Conservation (phyloP, 139 green algal genomes). For the Monoraphidium neglectum region DNA sequence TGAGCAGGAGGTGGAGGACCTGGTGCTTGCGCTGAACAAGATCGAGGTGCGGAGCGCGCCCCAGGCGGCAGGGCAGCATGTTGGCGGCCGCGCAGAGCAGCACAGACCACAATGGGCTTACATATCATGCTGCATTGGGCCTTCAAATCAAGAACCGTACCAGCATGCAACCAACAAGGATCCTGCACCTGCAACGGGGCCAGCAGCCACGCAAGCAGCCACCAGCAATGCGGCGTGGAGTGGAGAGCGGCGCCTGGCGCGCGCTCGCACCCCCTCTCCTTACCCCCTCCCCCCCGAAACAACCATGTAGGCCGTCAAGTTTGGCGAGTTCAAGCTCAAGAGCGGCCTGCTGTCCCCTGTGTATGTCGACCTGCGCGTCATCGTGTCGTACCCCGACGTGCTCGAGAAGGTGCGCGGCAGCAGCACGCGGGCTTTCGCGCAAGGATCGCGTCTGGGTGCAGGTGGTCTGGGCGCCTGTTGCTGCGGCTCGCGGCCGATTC, state of each 20-base stretch:
- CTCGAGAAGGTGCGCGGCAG: slow-evolving; percentile 73
- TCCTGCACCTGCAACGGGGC: too few relatives aligned
- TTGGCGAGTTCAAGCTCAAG: slow-evolving; percentile 99
- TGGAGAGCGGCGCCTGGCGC: not conserved
- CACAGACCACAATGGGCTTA: too few relatives aligned
- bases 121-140: too few relatives aligned
- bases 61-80: too few relatives aligned
- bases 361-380: slow-evolving; percentile 98
- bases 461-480: too few relatives aligned
- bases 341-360: slow-evolving; percentile 95
- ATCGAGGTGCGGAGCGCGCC: slow-evolving; percentile 72
- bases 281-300: not conserved
- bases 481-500: too few relatives aligned
- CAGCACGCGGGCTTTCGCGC: not conserved
- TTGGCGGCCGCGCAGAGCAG: too few relatives aligned
- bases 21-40: slow-evolving; percentile 89
- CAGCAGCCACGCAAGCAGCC: too few relatives aligned
- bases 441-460: not conserved
- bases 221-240: too few relatives aligned
- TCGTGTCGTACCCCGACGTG: slow-evolving; percentile 98
- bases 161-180: too few relatives aligned
- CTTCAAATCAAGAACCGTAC: too few relatives aligned
- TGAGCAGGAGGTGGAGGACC: slow-evolving; percentile 77
- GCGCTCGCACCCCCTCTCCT: not conserved
- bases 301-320: slow-evolving; percentile 93